Evolutionary conservation across 176 grass and related monocot genomes (phyloP), one percentile per base, ranked within the genome.

Genomic region (Phoenix roebelenii): DNA sequence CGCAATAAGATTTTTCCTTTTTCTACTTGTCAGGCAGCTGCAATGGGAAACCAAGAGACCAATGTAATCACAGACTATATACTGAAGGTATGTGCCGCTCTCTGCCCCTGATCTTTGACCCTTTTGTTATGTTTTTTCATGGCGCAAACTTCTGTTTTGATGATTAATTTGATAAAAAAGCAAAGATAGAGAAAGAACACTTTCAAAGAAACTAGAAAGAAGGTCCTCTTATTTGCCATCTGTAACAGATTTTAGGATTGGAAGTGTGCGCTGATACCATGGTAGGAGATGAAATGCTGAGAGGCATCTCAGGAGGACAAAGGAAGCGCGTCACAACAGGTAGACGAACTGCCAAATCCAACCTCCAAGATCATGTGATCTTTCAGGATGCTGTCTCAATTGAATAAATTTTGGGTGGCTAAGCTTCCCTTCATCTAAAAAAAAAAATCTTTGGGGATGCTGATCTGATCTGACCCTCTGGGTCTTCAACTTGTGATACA

Each of bases 321-420:
- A 95, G 77, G 60, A 95, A 95, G 81, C 75, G 89, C 74, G 89
- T 95, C 56, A 95, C 89, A 15, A 88, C 89, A 79, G 88, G 89
- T 94, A 88, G 71, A 75, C 16, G 26, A 54, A 23, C 18, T 54
- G 29, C 16, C 72, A 4, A 10, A 44, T 12, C 35, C 35, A 44
- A 14, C 35, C 7, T 44, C 3, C 5, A 7, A 30, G 24, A 61
- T 51, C 0, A 29, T 52, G 57, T 49, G 0, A n/a, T 14, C 15
- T 52, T 28, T 3, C 15, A 54, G 35, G 9, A 44, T 44, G 35
- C 25, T n/a, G n/a, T n/a, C n/a, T n/a, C n/a, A n/a, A n/a, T n/a
- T n/a, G n/a, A n/a, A n/a, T n/a, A n/a, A n/a, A n/a, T n/a, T n/a
- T n/a, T n/a, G n/a, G n/a, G n/a, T n/a, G n/a, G n/a, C n/a, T n/a